Evolutionary conservation across 169 alveolate genomes (phyloP), one percentile per base, ranked within the genome.

Genomic region (Plasmodium vivax): DNA sequence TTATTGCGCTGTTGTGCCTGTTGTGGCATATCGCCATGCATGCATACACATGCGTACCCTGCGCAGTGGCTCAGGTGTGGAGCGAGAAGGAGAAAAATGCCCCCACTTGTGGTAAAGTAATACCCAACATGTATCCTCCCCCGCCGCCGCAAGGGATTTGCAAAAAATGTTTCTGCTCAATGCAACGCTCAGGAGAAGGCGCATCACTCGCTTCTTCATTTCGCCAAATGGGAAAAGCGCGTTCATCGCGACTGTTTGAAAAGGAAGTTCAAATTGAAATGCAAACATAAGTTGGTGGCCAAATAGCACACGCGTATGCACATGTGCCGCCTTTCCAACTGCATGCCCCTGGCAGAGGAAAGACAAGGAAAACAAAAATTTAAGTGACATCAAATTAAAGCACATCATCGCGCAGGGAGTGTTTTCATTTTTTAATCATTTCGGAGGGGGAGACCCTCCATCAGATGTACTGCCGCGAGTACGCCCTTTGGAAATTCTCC

Each of bases 381-480:
- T 45, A 9, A 0, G 54, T 9, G 54, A 16, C 54, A 45, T 45
- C 16, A 45, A 45, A 16, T 45, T 45, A 45, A 45, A 45, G 7
- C 54, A 45, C 54, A 45, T 45, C 16, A 45, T 45, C 16, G 12
- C 54, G 2, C 54, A 45, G 16, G 54, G 54, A 45, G 7, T 45
- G 54, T 45, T 45, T 9, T 45, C 54, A 7, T 45, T 45, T 45
- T 45, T 45, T 45, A 10, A 10, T 47, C 10, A 7, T 51, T 16
- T 14, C 2, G 23, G n/a, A 23, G 19, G 58, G 58, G 8, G 56
- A 1, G 10, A 1, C 58, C 36, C 77, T 9, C 32, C 68, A 73
- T 85, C 41, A 43, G 58, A 19, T 23, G 41, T 87, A 71, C 43
- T 87, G 81, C 3, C 36, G 51, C 16, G 93, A 87, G 71, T 87